A percentile compares a stretch with the other conserved stretches of the same genome.
Evolutionary conservation across 805 yeast genomes (phyloP).

Genomic region (Vanderwaltozyma polyspora): DNA sequence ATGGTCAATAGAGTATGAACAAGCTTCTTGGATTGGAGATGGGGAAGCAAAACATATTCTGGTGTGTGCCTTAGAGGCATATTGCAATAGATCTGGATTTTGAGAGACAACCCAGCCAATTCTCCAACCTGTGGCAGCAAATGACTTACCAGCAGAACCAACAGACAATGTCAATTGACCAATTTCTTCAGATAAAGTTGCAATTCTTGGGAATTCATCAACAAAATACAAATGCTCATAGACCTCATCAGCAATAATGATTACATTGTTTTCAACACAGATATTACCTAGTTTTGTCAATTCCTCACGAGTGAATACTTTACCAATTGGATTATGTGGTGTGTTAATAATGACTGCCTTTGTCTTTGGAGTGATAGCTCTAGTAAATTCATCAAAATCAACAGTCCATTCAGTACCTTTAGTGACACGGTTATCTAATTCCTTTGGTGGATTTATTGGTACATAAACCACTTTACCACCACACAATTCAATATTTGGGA

Average conservation of each 20-base stretch:
- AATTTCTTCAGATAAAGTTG: constrained; percentile 70
- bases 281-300: constrained; percentile 63
- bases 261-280: constrained; percentile 74
- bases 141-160: constrained; percentile 95
- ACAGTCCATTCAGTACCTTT: constrained; percentile 81
- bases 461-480: constrained; percentile 89
- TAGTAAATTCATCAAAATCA: constrained; percentile 66
- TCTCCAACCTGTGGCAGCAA: constrained; percentile 99
- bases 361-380: constrained; percentile 62
- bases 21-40: constrained; percentile 86
- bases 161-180: constrained; percentile 74
- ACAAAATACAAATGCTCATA: constrained; percentile 80
- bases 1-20: constrained; percentile 59
- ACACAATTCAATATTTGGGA: constrained; percentile 83
- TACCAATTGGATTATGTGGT: constrained; percentile 96
- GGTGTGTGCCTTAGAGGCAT: constrained; percentile 82
- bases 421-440: constrained; percentile 50
- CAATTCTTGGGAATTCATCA: constrained; percentile 64
- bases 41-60: constrained; percentile 89
- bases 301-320: constrained; percentile 70
- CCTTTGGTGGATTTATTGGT: constrained; percentile 72
- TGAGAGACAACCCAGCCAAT: constrained; percentile 87
- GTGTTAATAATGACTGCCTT: constrained; percentile 81
- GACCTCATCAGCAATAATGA: constrained; percentile 86
- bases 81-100: constrained; percentile 65